Evolutionary conservation across 305 asterid genomes (phyloP).

Genomic region (Stenogyne calaminthoides): DNA sequence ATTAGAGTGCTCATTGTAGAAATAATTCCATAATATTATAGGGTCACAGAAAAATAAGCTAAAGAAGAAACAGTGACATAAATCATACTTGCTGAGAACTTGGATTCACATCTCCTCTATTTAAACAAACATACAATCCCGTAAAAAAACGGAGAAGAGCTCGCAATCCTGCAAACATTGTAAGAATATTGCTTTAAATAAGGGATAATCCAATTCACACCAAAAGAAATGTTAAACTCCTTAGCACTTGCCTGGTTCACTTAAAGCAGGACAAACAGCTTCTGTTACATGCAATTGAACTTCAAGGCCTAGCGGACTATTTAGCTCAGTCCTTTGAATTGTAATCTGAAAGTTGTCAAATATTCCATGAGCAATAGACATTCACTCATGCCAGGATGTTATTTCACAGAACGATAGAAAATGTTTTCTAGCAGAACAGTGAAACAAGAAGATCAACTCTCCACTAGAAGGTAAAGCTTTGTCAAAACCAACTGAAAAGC

Average conservation of each 20-base stretch:
- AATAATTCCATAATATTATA: conserved; percentile 23
- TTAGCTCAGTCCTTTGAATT: conserved; percentile 88
- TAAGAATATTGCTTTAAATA: conserved; percentile 29
- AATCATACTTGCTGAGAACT: conserved; percentile 63
- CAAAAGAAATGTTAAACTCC: conserved; percentile 23
- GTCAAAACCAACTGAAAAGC: conserved; percentile 30
- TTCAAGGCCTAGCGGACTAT: conserved; percentile 91
- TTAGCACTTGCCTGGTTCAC: conserved; percentile 88
- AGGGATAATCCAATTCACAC: conserved; percentile 28
- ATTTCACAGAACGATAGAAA: conserved; percentile 17
- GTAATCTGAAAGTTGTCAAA: conserved; percentile 69
- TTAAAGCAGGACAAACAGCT: conserved; percentile 95
- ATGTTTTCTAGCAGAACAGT: conserved; percentile 15
- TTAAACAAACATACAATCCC: conserved; percentile 87
- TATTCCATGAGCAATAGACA: conserved; percentile 16
- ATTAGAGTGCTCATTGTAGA: conserved; percentile 22
- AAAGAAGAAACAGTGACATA: conserved; percentile 27
- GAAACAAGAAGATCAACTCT: conserved; percentile 22
- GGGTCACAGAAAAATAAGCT: conserved; percentile 27
- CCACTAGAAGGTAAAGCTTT: conserved; percentile 23
- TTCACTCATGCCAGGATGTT: conserved; percentile 19
- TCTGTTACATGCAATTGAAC: conserved; percentile 89
- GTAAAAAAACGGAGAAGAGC: conserved; percentile 99
- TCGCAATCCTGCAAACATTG: conserved; percentile 67
- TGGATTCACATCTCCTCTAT: conserved; percentile 95